Base-by-base conservation (phyloP, 2,329 filamentous ascomycete genomes). In the Tolypocladium ophioglossoides region DNA sequence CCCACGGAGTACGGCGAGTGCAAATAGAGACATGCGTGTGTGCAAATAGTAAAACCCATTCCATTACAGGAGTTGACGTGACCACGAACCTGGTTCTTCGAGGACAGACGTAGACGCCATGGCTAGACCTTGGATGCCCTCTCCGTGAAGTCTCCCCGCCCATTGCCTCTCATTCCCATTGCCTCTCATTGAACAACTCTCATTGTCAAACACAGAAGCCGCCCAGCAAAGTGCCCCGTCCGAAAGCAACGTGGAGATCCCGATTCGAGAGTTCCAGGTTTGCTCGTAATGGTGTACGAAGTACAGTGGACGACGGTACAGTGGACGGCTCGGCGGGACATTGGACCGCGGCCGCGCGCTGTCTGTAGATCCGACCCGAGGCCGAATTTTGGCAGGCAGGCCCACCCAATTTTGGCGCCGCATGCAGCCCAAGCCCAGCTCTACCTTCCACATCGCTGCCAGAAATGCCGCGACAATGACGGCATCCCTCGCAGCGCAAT, bases 401-500 rank as follows among this genome's bases (percentile, higher is more conserved):
- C 35, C 35, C 40, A 48, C 52, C 41, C 32, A 47, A 35, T 38
- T 30, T 52, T 52, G n/a, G 44, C 44, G 44, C 44, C 27, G 24
- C 40, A 18, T 18, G 44, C 16, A 32, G 44, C 9, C n/a, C 44
- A 11, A 47, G 44, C 44, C 32, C 44, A 12, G 11, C 2, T 27
- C 46, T 27, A 38, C 18, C 14, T 38, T 38, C 22, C 52, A 41
- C 27, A 35, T 48, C 35, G 39, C 40, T 32, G 60, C 60, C 61
- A 61, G 62, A 67, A 69, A 67, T 67, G 62, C 66, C 64, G 64
- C 64, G 61, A 63, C 57, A 56, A 68, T 68, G 66, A 68, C 66
- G 64, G 66, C 63, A 68, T 67, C 59, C 46, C 56, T 63, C 58
- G 55, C 57, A 58, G 41, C 51, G 58, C 56, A 57, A 59, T 58